A percentile compares a stretch with the other conserved stretches of the same genome.
Evolutionary conservation across 495 filamentous ascomycete species (phyloP).

Genomic region (Neurospora sp.): DNA sequence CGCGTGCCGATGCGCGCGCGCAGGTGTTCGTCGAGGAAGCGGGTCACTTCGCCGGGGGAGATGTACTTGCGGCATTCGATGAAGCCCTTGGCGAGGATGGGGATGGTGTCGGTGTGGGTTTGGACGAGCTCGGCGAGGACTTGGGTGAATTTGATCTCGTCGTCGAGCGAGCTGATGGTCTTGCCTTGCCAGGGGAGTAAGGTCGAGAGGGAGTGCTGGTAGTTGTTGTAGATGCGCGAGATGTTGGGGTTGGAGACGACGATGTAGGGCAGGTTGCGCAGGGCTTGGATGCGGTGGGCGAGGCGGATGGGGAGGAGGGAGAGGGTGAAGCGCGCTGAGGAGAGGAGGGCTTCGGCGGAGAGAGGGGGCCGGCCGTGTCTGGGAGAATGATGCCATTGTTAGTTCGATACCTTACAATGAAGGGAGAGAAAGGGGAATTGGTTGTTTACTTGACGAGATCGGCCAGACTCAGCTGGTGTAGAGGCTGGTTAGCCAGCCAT

Average conservation of each 20-base stretch:
- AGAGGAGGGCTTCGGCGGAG: constrained; percentile 63
- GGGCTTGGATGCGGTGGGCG: constrained; percentile 81
- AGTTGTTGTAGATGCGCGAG: constrained; percentile 86
- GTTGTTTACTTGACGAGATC: constrained; percentile 70
- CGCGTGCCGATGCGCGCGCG: constrained; percentile 89
- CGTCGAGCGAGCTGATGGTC: constrained; percentile 70
- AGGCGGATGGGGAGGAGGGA: constrained; percentile 87
- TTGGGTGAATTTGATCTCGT: constrained; percentile 81
- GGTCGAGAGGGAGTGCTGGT: constrained; percentile 81
- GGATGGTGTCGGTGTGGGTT: constrained; percentile 89
- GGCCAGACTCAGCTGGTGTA: constrained; percentile 72
- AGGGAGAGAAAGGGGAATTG: neutral
- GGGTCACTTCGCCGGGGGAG: constrained; percentile 63
- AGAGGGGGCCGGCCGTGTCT: constrained; percentile 89
- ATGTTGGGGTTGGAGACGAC: constrained; percentile 94
- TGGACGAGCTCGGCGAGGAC: constrained; percentile 88
- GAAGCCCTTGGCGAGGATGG: constrained; percentile 82
- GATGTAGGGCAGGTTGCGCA: constrained; percentile 92
- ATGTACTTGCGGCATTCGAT: constrained; percentile 87
- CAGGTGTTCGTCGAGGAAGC: constrained; percentile 88
- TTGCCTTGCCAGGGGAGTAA: constrained; percentile 72
- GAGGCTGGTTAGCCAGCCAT: constrained; percentile 61
- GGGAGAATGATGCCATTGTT: neutral
- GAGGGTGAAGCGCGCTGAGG: constrained; percentile 89
- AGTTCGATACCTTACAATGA: neutral